Base-by-base conservation (phyloP, 2,329 filamentous ascomycete genomes). In the Stemphylium lycopersici region DNA sequence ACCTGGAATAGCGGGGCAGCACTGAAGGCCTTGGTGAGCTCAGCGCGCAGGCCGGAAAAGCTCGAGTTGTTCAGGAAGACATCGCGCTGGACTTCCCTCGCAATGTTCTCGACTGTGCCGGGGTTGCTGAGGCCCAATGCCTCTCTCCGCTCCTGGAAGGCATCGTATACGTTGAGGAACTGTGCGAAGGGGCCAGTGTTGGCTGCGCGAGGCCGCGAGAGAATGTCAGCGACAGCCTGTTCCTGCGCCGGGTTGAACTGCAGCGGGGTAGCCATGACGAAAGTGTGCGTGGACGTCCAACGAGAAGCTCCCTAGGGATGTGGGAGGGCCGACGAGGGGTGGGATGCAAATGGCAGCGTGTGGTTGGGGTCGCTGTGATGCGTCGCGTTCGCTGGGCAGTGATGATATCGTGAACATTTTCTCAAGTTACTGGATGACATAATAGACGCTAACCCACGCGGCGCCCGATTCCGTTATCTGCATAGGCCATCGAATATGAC, bases 1-100 rank as follows among this genome's bases (percentile, higher is more conserved):
- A 97, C 90, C 80, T 98, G 93, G 84, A 99, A 99, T 66, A 98
- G 82, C 54, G 95, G 95, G 53, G 88, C 86, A 76, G 96, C 86
- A 84, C 92, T 95, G 80, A 98, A 96, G 74, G 91, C 88, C 84
- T 97, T 98, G 75, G 92, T 97, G 75, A 98, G 83, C 78, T 99
- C 95, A 76, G 93, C 96, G 75, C 93, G 90, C 77, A 99, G 85
- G 71, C 95, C 95, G 39, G 91, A 90, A 83, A 99, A 98, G 87
- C 95, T 96, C 78, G 91, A 90, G 83, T 97, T 96, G 80, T 89
- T 95, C 71, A 97, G 87, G 76, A 98, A 89, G 68, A 97, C 93
- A 84, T 97, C 93, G 79, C 93, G 92, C 81, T 96, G 89, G 60
- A 97, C 92, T 82, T 99, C 95, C 76, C 90, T 88, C 67, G 90